These are phyloP conservation scores for Aspergillus wentii DNA, from an alignment of 495 filamentous ascomycete species.

Conservation along the genomic window DNA sequence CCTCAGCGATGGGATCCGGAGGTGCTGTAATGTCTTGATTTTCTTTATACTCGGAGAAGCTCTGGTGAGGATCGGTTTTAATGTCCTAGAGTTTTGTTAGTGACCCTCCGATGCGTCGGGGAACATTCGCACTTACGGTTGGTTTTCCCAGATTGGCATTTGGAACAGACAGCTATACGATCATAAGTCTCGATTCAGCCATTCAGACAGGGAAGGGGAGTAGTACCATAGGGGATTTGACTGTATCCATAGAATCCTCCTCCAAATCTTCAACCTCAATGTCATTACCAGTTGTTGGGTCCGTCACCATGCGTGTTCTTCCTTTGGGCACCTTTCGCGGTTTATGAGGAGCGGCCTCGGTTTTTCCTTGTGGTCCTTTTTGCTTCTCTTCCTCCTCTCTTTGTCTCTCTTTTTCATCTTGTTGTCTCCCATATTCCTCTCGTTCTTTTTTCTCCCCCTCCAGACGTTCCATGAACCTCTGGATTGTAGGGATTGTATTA, in stretches of 20 bases:
- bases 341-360: constrained; percentile 32
- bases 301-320: constrained; percentile 67
- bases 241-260: constrained; percentile 61
- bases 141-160: constrained; percentile 81
- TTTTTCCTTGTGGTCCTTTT: constrained; percentile 35
- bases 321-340: constrained; percentile 40
- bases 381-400: constrained; percentile 33
- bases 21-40: constrained; percentile 89
- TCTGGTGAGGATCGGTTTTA: constrained; percentile 57
- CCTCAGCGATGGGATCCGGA: constrained; percentile 74
- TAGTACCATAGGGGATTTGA: constrained; percentile 61
- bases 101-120: no score
- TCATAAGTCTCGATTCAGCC: no score
- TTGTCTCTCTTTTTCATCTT: constrained; percentile 52
- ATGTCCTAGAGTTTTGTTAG: no score
- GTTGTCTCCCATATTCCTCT: constrained; percentile 37
- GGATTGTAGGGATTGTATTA: constrained; percentile 82
- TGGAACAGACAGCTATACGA: constrained; percentile 66
- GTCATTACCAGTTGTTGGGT: constrained; percentile 80
- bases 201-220: no score
- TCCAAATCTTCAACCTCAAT: constrained; percentile 85
- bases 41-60: constrained; percentile 68
- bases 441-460: constrained; percentile 74
- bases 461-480: constrained; percentile 72
- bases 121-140: no score